phyloP scores from a whole-genome alignment of 179 eudicot genomes.

The Heliamphora pulchella region DNA sequence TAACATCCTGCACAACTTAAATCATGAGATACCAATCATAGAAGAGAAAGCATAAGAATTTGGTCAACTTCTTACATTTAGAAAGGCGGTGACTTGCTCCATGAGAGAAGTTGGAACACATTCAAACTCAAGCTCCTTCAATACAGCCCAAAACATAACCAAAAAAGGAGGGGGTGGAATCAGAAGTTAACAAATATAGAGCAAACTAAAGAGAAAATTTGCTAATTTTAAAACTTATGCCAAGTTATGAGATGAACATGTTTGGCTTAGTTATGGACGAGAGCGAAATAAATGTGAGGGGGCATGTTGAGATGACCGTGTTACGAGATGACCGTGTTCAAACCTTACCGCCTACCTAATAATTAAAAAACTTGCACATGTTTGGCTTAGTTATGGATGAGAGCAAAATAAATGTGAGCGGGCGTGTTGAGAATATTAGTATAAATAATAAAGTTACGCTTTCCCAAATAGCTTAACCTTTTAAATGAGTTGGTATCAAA shows the following conservation, averaged over 20 bases:
- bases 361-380: too few relatives aligned
- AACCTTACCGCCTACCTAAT: too few relatives aligned
- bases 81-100: constrained; percentile 67
- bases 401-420: too few relatives aligned
- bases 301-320: too few relatives aligned
- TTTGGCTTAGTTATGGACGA: neutral
- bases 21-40: constrained; percentile 17
- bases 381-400: too few relatives aligned
- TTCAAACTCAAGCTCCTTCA: constrained; percentile 78
- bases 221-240: neutral
- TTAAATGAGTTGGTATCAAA: too few relatives aligned
- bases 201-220: neutral
- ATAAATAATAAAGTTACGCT: too few relatives aligned
- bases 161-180: neutral
- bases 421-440: too few relatives aligned
- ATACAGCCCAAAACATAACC: neutral
- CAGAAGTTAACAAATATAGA: neutral
- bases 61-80: constrained; percentile 59
- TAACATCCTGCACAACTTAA: constrained; percentile 48
- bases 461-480: too few relatives aligned
- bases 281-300: too few relatives aligned
- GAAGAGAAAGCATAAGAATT: constrained; percentile 6
- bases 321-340: too few relatives aligned
- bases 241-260: neutral
- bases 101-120: constrained; percentile 79